Percentiles rank a stretch among this genome's conserved stretches.
Conservation (phyloP, 805 yeast genomes). For the Starmera dryadoides region DNA sequence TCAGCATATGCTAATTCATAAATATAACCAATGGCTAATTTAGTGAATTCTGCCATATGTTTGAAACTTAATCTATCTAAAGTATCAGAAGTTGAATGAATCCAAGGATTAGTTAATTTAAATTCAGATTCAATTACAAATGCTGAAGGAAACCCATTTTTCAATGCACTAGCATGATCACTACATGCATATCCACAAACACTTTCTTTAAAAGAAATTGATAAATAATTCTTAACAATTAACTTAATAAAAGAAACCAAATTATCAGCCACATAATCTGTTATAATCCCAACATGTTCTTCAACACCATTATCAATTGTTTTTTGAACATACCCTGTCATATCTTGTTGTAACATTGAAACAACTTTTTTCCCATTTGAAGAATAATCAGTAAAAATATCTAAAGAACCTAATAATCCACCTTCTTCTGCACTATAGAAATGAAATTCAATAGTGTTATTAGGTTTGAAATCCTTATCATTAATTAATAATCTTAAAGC, state of each 20-base stretch:
- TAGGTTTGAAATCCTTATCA: constrained; percentile 36
- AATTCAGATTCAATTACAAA: constrained; percentile 77
- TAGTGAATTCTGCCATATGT: constrained; percentile 77
- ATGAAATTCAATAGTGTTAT: constrained; percentile 83
- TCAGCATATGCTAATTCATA: constrained; percentile 53
- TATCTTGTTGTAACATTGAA: constrained; percentile 90
- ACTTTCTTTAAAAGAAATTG: constrained; percentile 67
- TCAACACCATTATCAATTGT: constrained; percentile 33
- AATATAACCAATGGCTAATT: constrained; percentile 65
- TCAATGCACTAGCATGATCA: constrained; percentile 83
- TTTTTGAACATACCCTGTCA: constrained; percentile 34
- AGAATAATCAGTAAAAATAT: constrained; percentile 54
- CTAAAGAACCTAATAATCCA: constrained; percentile 81
- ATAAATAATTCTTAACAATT: constrained; percentile 54
- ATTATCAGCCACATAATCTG: constrained; percentile 17
- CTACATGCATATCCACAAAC: constrained; percentile 90
- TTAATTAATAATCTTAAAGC: constrained; percentile 56
- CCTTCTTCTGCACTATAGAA: constrained; percentile 95
- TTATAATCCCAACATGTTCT: constrained; percentile 69
- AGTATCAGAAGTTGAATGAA: constrained; percentile 77
- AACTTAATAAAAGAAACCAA: constrained; percentile 35
- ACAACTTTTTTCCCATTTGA: constrained; percentile 44
- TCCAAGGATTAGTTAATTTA: constrained; percentile 54
- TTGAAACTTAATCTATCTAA: constrained; percentile 70
- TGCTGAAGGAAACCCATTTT: constrained; percentile 78